Conservation (phyloP, 2,329 filamentous ascomycete genomes). For the Aspergillus sp. region DNA sequence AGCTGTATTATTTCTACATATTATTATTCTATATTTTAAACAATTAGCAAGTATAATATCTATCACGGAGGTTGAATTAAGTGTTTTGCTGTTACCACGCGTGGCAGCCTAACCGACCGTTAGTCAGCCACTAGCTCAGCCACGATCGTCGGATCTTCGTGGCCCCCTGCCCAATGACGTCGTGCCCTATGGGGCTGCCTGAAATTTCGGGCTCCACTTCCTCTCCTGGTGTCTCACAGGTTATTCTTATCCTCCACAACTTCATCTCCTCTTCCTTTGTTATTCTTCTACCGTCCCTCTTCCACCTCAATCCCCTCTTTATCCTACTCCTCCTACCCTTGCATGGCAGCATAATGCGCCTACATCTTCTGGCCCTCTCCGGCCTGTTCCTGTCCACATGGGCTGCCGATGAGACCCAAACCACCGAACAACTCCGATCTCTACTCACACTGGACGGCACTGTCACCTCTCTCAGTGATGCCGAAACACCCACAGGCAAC, state of each 20-base stretch:
- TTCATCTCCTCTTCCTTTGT: background rate
- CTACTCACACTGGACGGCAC: slow-evolving; percentile 22
- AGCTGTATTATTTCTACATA: background rate
- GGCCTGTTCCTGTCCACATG: slow-evolving; percentile 6
- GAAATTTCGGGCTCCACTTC: background rate
- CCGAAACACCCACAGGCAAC: slow-evolving; percentile 34
- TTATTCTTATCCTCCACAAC: background rate
- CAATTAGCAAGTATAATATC: too few relatives aligned
- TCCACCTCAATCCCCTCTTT: background rate
- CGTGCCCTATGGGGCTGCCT: too few relatives aligned
- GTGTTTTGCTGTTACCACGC: too few relatives aligned
- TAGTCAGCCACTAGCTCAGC: too few relatives aligned
- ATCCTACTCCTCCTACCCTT: background rate
- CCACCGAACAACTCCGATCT: slow-evolving; percentile 4
- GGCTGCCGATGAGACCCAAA: slow-evolving; percentile 7
- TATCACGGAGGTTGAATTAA: too few relatives aligned
- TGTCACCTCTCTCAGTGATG: slow-evolving; percentile 23
- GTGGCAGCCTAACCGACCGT: too few relatives aligned
- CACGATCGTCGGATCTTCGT: too few relatives aligned
- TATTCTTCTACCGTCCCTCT: background rate
- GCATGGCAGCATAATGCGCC: slow-evolving; percentile 7
- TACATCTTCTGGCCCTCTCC: slow-evolving; percentile 13
- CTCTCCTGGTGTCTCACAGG: too few relatives aligned
- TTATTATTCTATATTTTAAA: too few relatives aligned
- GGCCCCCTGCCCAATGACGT: too few relatives aligned